Conservation (phyloP, 306 rosid genomes). For the Neltuma alba region DNA sequence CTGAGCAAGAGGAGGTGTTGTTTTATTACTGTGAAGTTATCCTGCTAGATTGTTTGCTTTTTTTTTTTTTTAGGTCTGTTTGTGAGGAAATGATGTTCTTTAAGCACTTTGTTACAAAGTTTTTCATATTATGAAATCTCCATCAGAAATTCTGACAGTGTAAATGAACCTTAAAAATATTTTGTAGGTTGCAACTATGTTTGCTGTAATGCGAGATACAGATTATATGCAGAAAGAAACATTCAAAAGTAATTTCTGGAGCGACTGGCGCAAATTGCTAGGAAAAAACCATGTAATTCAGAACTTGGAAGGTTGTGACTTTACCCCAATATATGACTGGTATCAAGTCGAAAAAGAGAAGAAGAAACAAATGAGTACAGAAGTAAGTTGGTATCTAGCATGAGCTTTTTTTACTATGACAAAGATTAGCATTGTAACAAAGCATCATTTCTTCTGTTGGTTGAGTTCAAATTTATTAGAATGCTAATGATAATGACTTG, state of each 20-base stretch:
- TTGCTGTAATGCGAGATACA: constrained; percentile 95
- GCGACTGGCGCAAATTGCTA: too few species aligned
- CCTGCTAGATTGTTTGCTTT: neutral
- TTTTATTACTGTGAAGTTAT: constrained; percentile 22
- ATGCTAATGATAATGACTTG: too few species aligned
- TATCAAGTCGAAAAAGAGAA: too few species aligned
- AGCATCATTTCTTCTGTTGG: neutral
- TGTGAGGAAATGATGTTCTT: neutral
- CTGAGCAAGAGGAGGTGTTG: constrained; percentile 88
- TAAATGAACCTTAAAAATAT: constrained; percentile 28
- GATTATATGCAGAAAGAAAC: constrained; percentile 79
- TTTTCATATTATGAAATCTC: constrained; percentile 16
- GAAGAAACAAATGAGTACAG: too few species aligned
- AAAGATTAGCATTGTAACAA: constrained; percentile 5
- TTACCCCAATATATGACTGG: too few species aligned
- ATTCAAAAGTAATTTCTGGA: constrained; percentile 95
- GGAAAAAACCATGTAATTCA: too few species aligned
- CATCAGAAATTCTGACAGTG: neutral
- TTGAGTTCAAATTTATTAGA: too few species aligned
- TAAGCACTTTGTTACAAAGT: neutral
- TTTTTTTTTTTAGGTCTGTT: neutral
- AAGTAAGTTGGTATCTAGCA: constrained; percentile 58
- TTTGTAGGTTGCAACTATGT: too few species aligned
- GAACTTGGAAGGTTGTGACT: too few species aligned
- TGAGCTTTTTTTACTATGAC: constrained; percentile 14